A percentile compares a stretch with the other conserved stretches of the same genome.
Conservation (phyloP, 805 yeast genomes). For the Myxozyma kluyveri region DNA sequence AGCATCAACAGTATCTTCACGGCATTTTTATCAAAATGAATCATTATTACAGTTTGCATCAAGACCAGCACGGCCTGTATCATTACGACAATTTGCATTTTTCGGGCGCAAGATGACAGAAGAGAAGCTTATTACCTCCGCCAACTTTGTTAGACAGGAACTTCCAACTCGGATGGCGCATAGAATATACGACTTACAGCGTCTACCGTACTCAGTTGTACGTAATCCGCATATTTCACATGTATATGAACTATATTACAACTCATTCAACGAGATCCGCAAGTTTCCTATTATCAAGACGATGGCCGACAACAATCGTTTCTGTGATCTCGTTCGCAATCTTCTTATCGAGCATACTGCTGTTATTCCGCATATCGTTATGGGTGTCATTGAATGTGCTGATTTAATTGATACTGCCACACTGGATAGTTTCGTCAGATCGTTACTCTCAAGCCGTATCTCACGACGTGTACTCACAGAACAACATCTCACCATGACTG, state of each 20-base stretch:
- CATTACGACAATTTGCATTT: slow-evolving; percentile 84
- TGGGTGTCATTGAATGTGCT: slow-evolving; percentile 83
- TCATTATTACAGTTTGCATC: slow-evolving; percentile 61
- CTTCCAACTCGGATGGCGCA: slow-evolving; percentile 80
- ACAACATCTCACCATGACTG: slow-evolving; percentile 80
- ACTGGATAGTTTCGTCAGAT: slow-evolving; percentile 71
- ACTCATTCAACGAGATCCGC: slow-evolving; percentile 82
- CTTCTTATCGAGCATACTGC: slow-evolving; percentile 72
- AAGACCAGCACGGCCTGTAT: slow-evolving; percentile 80
- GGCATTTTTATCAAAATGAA: slow-evolving; percentile 84
- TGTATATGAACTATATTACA: slow-evolving; percentile 84
- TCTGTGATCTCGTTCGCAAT: slow-evolving; percentile 60
- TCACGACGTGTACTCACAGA: slow-evolving; percentile 87
- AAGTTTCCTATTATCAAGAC: slow-evolving; percentile 65
- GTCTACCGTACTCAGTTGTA: slow-evolving; percentile 76
- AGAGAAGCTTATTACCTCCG: slow-evolving; percentile 75
- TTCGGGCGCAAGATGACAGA: slow-evolving; percentile 76
- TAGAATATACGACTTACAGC: slow-evolving; percentile 74
- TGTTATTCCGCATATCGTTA: slow-evolving; percentile 81
- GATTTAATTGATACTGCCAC: slow-evolving; percentile 56
- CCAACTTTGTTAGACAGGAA: slow-evolving; percentile 84
- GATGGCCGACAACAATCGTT: slow-evolving; percentile 69
- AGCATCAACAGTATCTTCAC: slow-evolving; percentile 38
- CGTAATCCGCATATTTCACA: slow-evolving; percentile 82
- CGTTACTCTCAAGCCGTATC: slow-evolving; percentile 70